Evolutionary conservation across 1,284 basidiomycete species (phyloP).

Genomic region (Cystobasidiaceae sp.): DNA sequence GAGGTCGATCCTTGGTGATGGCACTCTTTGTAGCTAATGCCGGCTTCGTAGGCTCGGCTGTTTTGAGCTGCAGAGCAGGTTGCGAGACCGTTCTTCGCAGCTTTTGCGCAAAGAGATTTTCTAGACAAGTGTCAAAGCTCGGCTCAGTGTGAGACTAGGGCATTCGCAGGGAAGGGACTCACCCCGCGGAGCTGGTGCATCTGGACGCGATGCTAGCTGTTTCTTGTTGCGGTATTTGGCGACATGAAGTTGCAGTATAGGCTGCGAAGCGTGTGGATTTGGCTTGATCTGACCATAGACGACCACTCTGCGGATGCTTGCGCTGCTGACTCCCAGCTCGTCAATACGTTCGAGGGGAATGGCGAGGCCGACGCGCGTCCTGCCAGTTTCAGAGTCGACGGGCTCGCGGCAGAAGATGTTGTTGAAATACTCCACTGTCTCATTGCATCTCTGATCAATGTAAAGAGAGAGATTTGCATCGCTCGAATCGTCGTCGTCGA

Average conservation of each 20-base stretch:
- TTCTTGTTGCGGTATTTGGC: slow-evolving; percentile 17
- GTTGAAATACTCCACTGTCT: slow-evolving; percentile 23
- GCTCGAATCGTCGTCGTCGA: slow-evolving; percentile 3
- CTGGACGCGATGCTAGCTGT: slow-evolving; percentile 8
- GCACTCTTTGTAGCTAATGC: slow-evolving; percentile 2
- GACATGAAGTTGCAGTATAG: slow-evolving; percentile 9
- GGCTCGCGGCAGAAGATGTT: slow-evolving; percentile 15
- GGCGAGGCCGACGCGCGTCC: slow-evolving; percentile 3
- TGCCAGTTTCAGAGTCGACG: neutral
- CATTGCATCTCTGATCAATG: slow-evolving; percentile 17
- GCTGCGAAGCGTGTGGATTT: neutral
- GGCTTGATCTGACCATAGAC: slow-evolving; percentile 15
- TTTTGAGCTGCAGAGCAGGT: slow-evolving; percentile 7
- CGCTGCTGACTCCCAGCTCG: slow-evolving; percentile 5
- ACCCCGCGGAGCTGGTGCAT: slow-evolving; percentile 28
- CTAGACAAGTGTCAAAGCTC: neutral
- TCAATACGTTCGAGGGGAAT: slow-evolving; percentile 2
- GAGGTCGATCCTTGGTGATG: too few relatives aligned
- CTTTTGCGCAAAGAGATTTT: slow-evolving; percentile 30
- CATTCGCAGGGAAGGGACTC: neutral
- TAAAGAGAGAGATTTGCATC: slow-evolving; percentile 9
- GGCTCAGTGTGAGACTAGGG: neutral
- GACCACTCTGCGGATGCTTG: slow-evolving; percentile 6
- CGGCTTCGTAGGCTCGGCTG: slow-evolving; percentile 1
- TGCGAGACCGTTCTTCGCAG: slow-evolving; percentile 25